phyloP scores from a whole-genome alignment of 805 yeast genomes.

The Yarrowia osloensis region DNA sequence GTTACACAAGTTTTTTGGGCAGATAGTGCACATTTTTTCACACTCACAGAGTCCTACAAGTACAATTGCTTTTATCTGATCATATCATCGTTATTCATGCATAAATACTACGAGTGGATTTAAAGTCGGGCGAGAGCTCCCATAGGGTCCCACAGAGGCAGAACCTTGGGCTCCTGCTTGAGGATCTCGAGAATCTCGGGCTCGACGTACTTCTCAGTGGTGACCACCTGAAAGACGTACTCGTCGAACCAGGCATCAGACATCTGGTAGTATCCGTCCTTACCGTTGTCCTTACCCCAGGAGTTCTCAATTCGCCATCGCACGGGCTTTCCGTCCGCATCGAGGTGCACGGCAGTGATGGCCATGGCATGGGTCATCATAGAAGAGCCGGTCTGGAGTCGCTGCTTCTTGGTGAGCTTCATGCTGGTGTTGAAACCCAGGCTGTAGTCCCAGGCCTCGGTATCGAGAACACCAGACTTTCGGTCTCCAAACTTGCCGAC shows the following conservation, averaged over 20 bases:
- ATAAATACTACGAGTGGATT: background rate
- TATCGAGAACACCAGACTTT: conserved; percentile 69
- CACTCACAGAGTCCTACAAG: too few species aligned
- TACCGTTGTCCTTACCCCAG: conserved; percentile 71
- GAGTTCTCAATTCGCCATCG: conserved; percentile 77
- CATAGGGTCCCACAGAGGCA: conserved; percentile 80
- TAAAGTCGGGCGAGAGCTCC: conserved; percentile 60
- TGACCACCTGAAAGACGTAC: conserved; percentile 72
- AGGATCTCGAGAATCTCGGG: conserved; percentile 47
- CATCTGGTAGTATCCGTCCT: conserved; percentile 70
- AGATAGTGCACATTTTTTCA: too few species aligned
- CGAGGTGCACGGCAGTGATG: conserved; percentile 77
- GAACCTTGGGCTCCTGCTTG: conserved; percentile 52
- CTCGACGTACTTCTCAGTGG: conserved; percentile 52
- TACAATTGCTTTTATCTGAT: too few species aligned
- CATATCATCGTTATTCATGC: background rate
- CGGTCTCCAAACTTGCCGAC: conserved; percentile 76
- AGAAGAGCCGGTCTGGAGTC: conserved; percentile 70
- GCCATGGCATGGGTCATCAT: conserved; percentile 92
- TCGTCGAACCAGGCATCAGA: conserved; percentile 73
- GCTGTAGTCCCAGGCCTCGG: conserved; percentile 65
- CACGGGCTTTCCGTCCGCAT: conserved; percentile 58
- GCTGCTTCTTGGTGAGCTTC: conserved; percentile 61
- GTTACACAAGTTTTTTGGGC: too few species aligned
- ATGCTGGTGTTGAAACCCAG: conserved; percentile 46